Percentiles rank a stretch among this genome's conserved stretches.
Evolutionary conservation across 2,329 filamentous ascomycete genomes (phyloP).

Genomic region (Septoria petroselini): DNA sequence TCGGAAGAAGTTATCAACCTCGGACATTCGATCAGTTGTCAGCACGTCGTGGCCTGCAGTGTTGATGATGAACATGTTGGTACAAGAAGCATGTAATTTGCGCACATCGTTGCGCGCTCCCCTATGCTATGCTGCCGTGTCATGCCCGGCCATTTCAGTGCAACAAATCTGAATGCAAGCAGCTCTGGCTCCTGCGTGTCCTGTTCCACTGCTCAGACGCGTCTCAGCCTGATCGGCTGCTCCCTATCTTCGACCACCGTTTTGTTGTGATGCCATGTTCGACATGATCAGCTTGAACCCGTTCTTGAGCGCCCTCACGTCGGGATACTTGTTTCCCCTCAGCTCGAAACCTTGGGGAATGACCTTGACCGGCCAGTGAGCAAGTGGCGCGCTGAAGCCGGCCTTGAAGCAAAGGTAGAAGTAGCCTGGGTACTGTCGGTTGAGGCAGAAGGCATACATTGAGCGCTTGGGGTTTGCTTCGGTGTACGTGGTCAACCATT

Average conservation of each 20-base stretch:
- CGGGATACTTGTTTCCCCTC: constrained; percentile 82
- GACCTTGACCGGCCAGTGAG: constrained; percentile 81
- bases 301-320: constrained; percentile 93
- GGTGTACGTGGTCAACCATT: constrained; percentile 94
- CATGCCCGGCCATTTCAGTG: too few species aligned
- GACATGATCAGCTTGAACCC: constrained; percentile 77
- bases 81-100: too few species aligned
- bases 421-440: constrained; percentile 86
- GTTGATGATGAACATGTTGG: too few species aligned
- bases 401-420: constrained; percentile 97
- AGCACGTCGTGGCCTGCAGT: too few species aligned
- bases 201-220: not conserved
- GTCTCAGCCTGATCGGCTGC: too few species aligned
- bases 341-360: constrained; percentile 93
- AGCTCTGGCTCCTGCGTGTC: not conserved
- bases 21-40: too few species aligned
- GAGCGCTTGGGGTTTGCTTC: constrained; percentile 92
- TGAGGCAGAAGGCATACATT: constrained; percentile 93
- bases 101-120: too few species aligned
- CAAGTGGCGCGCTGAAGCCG: constrained; percentile 67
- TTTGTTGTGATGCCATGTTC: constrained; percentile 23
- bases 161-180: not conserved
- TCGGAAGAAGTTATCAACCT: too few species aligned
- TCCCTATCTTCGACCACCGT: constrained; percentile 15
- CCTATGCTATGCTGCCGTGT: too few species aligned